These are phyloP conservation scores for Podaxis carcinomalis DNA, from an alignment of 768 basidiomycete species.

Conservation along the genomic window DNA sequence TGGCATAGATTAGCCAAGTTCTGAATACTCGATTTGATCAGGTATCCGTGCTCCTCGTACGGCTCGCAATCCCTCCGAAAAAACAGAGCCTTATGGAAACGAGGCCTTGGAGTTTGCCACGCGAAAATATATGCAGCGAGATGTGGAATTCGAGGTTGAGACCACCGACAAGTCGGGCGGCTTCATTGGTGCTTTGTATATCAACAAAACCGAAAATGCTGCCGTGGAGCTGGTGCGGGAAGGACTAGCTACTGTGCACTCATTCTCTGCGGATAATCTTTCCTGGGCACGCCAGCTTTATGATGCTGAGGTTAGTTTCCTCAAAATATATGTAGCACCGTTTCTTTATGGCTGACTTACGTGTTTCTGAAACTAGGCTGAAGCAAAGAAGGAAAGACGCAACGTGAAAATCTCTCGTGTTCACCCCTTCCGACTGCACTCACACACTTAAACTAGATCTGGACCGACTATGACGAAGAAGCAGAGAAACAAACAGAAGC, in stretches of 20 bases:
- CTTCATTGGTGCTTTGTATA: slow-evolving; percentile 84
- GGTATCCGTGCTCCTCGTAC: slow-evolving; percentile 90
- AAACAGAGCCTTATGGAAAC: slow-evolving; percentile 81
- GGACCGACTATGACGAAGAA: slow-evolving; percentile 79
- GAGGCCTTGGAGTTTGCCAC: slow-evolving; percentile 82
- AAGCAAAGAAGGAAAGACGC: slow-evolving; percentile 74
- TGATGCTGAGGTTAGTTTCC: slow-evolving; percentile 67
- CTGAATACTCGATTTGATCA: slow-evolving; percentile 19
- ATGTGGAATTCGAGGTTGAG: slow-evolving; percentile 91
- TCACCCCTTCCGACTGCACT: not conserved
- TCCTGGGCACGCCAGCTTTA: slow-evolving; percentile 77
- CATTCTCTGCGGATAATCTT: slow-evolving; percentile 80
- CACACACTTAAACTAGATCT: slow-evolving; percentile 51
- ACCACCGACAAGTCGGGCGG: slow-evolving; percentile 92
- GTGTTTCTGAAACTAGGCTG: slow-evolving; percentile 41
- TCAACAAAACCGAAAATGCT: slow-evolving; percentile 83
- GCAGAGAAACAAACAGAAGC: slow-evolving; percentile 47
- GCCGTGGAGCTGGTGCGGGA: slow-evolving; percentile 82
- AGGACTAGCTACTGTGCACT: slow-evolving; percentile 84
- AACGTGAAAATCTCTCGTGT: slow-evolving; percentile 44
- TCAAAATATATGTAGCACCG: too few relatives aligned
- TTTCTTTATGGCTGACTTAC: not conserved
- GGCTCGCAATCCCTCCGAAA: slow-evolving; percentile 75
- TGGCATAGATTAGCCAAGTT: not conserved
- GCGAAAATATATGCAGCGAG: slow-evolving; percentile 86